Percentiles rank a stretch among this genome's conserved stretches.
phyloP scores from a whole-genome alignment of 2,329 filamentous ascomycete genomes.

The Penicillium sp. region DNA sequence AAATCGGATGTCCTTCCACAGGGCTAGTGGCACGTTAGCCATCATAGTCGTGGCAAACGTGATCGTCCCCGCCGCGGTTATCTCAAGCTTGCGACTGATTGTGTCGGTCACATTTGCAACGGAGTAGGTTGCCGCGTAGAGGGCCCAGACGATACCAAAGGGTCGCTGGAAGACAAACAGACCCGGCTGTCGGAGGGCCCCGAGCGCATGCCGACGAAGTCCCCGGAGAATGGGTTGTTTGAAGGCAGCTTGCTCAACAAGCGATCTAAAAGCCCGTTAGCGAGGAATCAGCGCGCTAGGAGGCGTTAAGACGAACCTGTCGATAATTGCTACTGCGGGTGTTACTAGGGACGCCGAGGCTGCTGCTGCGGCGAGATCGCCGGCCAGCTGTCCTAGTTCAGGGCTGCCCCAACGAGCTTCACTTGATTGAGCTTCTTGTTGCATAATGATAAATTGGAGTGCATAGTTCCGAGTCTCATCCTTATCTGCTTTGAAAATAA shows the following conservation, averaged over 20 bases:
- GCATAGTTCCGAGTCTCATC: neutral
- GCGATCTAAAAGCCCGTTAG: conserved; percentile 14
- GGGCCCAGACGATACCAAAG: conserved; percentile 42
- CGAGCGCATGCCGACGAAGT: conserved; percentile 20
- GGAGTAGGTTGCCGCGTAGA: conserved; percentile 82
- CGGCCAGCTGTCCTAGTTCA: conserved; percentile 16
- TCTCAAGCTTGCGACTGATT: conserved; percentile 56
- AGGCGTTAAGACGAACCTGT: conserved; percentile 18
- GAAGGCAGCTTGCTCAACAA: conserved; percentile 27
- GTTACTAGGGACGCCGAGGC: conserved; percentile 27
- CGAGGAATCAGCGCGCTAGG: neutral
- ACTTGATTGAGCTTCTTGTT: conserved; percentile 5
- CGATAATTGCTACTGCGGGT: conserved; percentile 29
- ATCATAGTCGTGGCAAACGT: conserved; percentile 61
- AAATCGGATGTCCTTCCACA: conserved; percentile 34
- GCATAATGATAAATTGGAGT: conserved; percentile 9
- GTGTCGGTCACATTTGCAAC: conserved; percentile 84
- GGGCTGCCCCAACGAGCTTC: conserved; percentile 8
- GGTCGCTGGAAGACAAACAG: conserved; percentile 38
- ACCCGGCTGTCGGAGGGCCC: conserved; percentile 21
- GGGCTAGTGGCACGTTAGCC: conserved; percentile 31
- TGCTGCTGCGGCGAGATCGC: conserved; percentile 26
- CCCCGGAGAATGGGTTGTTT: conserved; percentile 23
- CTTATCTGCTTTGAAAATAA: conserved; percentile 4
- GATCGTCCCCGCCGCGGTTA: conserved; percentile 53